A percentile compares a stretch with the other conserved stretches of the same genome.
phyloP scores from a whole-genome alignment of 352 stramenopile genomes.

The Phytophthora rubi region DNA sequence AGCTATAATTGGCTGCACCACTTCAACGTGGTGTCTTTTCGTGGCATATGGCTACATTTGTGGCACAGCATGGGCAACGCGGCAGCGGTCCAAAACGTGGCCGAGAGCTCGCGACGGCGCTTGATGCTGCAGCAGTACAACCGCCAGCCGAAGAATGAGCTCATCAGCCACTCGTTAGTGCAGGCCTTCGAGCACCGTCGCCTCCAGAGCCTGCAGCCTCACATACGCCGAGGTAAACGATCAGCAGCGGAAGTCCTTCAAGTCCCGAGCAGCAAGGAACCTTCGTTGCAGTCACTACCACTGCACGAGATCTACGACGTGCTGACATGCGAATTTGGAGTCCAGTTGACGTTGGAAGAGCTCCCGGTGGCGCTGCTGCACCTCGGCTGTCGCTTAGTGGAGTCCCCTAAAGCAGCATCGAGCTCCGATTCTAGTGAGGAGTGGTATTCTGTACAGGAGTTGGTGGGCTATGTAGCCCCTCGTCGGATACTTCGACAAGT shows the following conservation, averaged over 20 bases:
- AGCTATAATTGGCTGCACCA: slow-evolving; percentile 1
- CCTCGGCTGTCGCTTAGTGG: slow-evolving; percentile 36
- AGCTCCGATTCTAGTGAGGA: slow-evolving; percentile 7
- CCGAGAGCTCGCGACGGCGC: slow-evolving; percentile 42
- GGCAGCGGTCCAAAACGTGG: slow-evolving; percentile 37
- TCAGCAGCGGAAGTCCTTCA: not conserved
- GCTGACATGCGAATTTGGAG: slow-evolving; percentile 34
- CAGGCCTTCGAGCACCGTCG: slow-evolving; percentile 37
- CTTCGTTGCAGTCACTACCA: slow-evolving; percentile 17
- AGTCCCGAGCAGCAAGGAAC: not conserved
- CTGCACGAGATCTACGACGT: slow-evolving; percentile 43
- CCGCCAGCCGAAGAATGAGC: slow-evolving; percentile 25
- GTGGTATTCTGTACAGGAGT: slow-evolving; percentile 32
- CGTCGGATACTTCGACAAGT: slow-evolving; percentile 33
- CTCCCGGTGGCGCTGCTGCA: slow-evolving; percentile 35
- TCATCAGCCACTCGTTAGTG: slow-evolving; percentile 37
- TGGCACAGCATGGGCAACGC: slow-evolving; percentile 45
- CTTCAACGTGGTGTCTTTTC: slow-evolving; percentile 24
- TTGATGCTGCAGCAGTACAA: slow-evolving; percentile 48
- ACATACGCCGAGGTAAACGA: slow-evolving; percentile 5
- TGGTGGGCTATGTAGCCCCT: slow-evolving; percentile 38
- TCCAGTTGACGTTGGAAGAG: slow-evolving; percentile 38
- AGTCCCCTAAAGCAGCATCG: slow-evolving; percentile 3
- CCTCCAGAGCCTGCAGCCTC: slow-evolving; percentile 18
- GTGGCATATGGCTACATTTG: slow-evolving; percentile 17